These are phyloP conservation scores for Perilla frutescens DNA, from an alignment of 257 asterid genomes.

Conservation along the genomic window DNA sequence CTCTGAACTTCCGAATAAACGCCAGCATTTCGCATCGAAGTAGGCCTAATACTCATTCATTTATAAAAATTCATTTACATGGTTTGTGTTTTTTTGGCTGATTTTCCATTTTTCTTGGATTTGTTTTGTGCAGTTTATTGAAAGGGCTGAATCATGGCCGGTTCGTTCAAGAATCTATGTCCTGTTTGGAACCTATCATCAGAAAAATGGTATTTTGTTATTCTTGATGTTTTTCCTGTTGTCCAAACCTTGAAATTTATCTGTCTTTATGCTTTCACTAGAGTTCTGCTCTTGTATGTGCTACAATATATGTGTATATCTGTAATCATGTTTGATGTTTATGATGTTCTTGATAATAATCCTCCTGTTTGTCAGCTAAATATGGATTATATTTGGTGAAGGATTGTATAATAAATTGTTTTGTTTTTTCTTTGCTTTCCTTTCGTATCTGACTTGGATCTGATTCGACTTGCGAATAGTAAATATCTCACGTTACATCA, in stretches of 20 bases:
- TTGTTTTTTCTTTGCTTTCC: neutral
- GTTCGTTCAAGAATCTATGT: slow-evolving; percentile 52
- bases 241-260: neutral
- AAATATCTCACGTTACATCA: slow-evolving; percentile 27
- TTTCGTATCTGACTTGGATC: slow-evolving; percentile 12
- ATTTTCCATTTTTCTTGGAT: slow-evolving; percentile 14
- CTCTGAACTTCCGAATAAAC: slow-evolving; percentile 55
- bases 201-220: slow-evolving; percentile 56
- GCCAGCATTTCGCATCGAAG: slow-evolving; percentile 43
- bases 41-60: slow-evolving; percentile 27
- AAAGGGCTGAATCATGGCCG: slow-evolving; percentile 49
- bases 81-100: slow-evolving; percentile 8
- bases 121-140: slow-evolving; percentile 48
- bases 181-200: slow-evolving; percentile 61
- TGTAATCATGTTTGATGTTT: slow-evolving; percentile 11
- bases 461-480: neutral
- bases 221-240: slow-evolving; percentile 12
- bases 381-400: slow-evolving; percentile 29
- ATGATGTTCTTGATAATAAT: neutral
- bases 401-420: slow-evolving; percentile 4
- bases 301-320: slow-evolving; percentile 1
- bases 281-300: neutral
- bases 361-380: neutral
- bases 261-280: neutral
- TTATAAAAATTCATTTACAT: neutral